phyloP scores from a whole-genome alignment of 2,329 filamentous ascomycete genomes.

The Aspergillus bombycis region DNA sequence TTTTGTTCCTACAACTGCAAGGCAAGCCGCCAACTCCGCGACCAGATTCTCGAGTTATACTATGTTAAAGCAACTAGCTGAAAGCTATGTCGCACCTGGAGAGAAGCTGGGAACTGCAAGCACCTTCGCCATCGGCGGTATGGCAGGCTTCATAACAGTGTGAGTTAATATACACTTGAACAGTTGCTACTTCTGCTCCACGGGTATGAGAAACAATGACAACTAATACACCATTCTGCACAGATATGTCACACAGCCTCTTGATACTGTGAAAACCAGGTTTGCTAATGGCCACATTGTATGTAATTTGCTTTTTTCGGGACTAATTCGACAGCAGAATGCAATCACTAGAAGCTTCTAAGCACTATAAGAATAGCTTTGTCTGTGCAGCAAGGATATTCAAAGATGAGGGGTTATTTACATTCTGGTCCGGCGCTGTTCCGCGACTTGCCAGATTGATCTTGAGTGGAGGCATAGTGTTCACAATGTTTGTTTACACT shows the following conservation, averaged over 20 bases:
- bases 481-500: constrained; percentile 73
- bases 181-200: background rate
- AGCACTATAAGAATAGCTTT: constrained; percentile 83
- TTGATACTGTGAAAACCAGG: constrained; percentile 94
- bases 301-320: background rate
- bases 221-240: constrained; percentile 13
- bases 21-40: constrained; percentile 93
- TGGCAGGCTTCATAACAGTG: constrained; percentile 90
- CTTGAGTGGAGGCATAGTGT: constrained; percentile 93
- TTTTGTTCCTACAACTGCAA: constrained; percentile 89
- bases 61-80: constrained; percentile 84
- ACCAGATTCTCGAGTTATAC: constrained; percentile 91
- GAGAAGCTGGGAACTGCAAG: constrained; percentile 88
- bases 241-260: constrained; percentile 62
- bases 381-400: constrained; percentile 82
- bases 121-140: constrained; percentile 87
- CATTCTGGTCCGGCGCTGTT: constrained; percentile 91
- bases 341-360: constrained; percentile 88
- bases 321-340: constrained; percentile 59
- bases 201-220: background rate
- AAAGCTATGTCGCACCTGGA: constrained; percentile 88
- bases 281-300: constrained; percentile 25
- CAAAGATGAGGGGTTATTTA: constrained; percentile 83
- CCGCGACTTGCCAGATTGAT: constrained; percentile 83
- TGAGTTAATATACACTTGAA: constrained; percentile 38